These are phyloP conservation scores for Ampelomyces quisqualis DNA, from an alignment of 2,329 filamentous ascomycete genomes.

Conservation along the genomic window DNA sequence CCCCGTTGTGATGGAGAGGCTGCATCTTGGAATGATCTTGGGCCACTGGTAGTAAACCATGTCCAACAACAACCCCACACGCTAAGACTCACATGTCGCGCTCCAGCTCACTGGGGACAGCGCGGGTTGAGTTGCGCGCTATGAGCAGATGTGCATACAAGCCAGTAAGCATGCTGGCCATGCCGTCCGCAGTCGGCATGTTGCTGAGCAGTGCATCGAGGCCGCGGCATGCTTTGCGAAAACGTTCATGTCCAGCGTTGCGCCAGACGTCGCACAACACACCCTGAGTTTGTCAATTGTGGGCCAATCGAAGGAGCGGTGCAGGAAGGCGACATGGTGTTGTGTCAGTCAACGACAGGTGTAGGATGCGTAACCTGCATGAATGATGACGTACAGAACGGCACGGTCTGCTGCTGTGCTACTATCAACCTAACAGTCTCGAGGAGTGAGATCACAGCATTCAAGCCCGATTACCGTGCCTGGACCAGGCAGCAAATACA, in stretches of 20 bases:
- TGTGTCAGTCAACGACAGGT: conserved; percentile 9
- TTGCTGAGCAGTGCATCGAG: conserved; percentile 6
- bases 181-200: conserved; percentile 10
- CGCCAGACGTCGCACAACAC: conserved; percentile 23
- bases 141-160: conserved; percentile 16
- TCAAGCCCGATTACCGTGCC: conserved; percentile 15
- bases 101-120: conserved; percentile 4
- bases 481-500: conserved; percentile 15
- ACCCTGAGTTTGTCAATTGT: conserved; percentile 8
- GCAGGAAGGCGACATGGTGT: conserved; percentile 2
- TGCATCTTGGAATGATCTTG: conserved; percentile 10
- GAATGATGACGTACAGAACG: conserved; percentile 28
- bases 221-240: conserved; percentile 13
- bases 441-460: conserved; percentile 13
- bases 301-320: conserved; percentile 4
- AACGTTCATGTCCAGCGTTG: conserved; percentile 13
- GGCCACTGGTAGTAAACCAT: conserved; percentile 3
- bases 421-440: conserved; percentile 15
- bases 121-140: conserved; percentile 3
- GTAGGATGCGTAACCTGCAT: conserved; percentile 11
- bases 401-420: conserved; percentile 11
- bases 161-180: conserved; percentile 15
- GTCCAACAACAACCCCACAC: conserved; percentile 5
- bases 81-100: conserved; percentile 12
- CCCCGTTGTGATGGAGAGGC: conserved; percentile 13